Evolutionary conservation across 495 filamentous ascomycete genomes (phyloP).

Genomic region (Thermothielavioides terrestris): DNA sequence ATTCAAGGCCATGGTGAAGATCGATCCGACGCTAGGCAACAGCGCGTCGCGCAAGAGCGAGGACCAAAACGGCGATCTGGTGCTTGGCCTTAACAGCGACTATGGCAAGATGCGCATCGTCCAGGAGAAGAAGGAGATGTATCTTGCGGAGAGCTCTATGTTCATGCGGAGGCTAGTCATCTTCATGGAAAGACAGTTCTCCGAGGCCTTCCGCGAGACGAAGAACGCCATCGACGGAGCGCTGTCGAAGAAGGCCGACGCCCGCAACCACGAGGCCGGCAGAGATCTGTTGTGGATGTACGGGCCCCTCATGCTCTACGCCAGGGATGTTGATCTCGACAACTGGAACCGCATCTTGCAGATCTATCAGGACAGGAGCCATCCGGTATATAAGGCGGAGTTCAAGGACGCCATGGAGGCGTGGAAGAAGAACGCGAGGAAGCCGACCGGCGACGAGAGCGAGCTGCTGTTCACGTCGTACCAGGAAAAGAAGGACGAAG

Average conservation of each 20-base stretch:
- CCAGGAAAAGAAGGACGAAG: constrained; percentile 71
- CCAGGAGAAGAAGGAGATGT: constrained; percentile 85
- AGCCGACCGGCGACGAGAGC: constrained; percentile 72
- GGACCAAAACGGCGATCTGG: constrained; percentile 40
- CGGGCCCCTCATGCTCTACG: constrained; percentile 74
- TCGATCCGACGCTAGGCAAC: constrained; percentile 67
- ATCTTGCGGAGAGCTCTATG: constrained; percentile 55
- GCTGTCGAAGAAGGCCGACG: constrained; percentile 45
- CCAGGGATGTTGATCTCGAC: constrained; percentile 65
- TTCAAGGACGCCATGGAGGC: constrained; percentile 68
- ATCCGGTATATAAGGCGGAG: constrained; percentile 69
- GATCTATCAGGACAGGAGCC: constrained; percentile 68
- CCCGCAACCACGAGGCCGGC: constrained; percentile 44
- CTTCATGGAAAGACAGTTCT: constrained; percentile 74
- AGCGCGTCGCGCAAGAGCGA: constrained; percentile 43
- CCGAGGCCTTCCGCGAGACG: constrained; percentile 59
- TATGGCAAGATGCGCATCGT: constrained; percentile 88
- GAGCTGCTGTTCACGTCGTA: constrained; percentile 83
- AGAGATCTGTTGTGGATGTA: constrained; percentile 67
- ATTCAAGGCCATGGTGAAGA: constrained; percentile 91
- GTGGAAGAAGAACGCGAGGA: constrained; percentile 77
- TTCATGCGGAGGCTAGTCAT: constrained; percentile 73
- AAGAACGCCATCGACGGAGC: constrained; percentile 47
- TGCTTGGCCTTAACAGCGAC: constrained; percentile 60
- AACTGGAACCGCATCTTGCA: constrained; percentile 75